Evolutionary conservation across 2,329 filamentous ascomycete genomes (phyloP), one percentile per base, ranked within the genome.

Genomic region (Aspergillus sp.): DNA sequence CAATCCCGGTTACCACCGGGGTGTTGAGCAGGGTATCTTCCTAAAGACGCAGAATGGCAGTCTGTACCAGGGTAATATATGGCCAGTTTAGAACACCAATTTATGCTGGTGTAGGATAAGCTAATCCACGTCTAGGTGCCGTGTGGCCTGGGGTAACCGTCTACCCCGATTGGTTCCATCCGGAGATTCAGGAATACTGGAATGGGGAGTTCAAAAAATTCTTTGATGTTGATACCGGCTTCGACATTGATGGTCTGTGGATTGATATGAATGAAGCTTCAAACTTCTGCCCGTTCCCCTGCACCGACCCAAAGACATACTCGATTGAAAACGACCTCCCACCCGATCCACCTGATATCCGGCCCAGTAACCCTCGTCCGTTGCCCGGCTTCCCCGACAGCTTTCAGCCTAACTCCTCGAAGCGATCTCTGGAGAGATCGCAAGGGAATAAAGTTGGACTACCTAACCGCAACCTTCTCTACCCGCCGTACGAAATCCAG

Each of bases 191-290:
- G 48, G 67, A 75, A 1, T 95, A 86, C 72, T 93, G 90, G 90
- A 86, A 85, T 62, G 79, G 80, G 4, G 83, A 93, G 68, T 88
- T 93, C 64, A 72, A 69, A 0, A 71, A 68, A 1, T 90, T 90
- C 76, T 92, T 93, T 75, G 73, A 81, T 59, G 73, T 82, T 0
- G 77, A 85, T 0, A 80, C 75, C 2, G 90, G 90, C 31, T 80
- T 93, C 15, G 84, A 93, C 62, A 88, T 93, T 49, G 90, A 93
- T 60, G 90, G 84, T 1, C 77, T 93, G 1, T 93, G 89, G 87
- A 90, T 90, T 63, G 89, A 91, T 64, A 85, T 89, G 83, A 86
- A 86, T 58, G 83, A 86, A 66, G 79, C 77, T 3, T 73, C 79
- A 5, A 81, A 80, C 62, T 79, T 83, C 41, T 85, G 83, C 68